Percentiles rank a stretch among this genome's conserved stretches.
Conservation (phyloP, 495 filamentous ascomycete species). For the Elaphomyces granulatus region DNA sequence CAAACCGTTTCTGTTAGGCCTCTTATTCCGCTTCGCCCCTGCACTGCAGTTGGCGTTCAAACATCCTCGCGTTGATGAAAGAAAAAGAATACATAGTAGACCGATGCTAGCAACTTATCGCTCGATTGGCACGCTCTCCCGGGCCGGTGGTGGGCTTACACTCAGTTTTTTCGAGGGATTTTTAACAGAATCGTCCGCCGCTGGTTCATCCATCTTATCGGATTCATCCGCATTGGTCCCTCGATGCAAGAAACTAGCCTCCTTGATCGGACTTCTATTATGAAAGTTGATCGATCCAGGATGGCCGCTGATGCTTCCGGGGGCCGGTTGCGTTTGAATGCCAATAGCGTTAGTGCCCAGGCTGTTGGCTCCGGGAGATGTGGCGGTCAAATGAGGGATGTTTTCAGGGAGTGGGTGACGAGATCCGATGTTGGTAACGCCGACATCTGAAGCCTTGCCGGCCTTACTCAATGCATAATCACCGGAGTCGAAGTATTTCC, state of each 20-base stretch:
- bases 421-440: conserved; percentile 82
- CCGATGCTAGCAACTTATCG: conserved; percentile 16
- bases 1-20: neutral
- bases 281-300: conserved; percentile 36
- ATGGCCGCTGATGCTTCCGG: conserved; percentile 32
- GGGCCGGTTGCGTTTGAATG: conserved; percentile 20
- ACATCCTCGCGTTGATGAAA: neutral
- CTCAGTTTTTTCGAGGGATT: conserved; percentile 22
- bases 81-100: neutral
- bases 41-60: neutral
- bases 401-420: conserved; percentile 90
- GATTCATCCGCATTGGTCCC: conserved; percentile 59
- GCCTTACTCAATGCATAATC: conserved; percentile 98
- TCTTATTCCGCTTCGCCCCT: neutral
- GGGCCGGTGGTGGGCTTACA: conserved; percentile 32
- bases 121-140: conserved; percentile 52
- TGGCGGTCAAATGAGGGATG: conserved; percentile 81
- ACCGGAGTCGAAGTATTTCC: conserved; percentile 98
- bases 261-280: conserved; percentile 71
- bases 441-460: conserved; percentile 88
- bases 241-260: conserved; percentile 67
- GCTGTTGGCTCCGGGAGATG: conserved; percentile 44
- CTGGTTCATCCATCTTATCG: neutral
- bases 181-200: conserved; percentile 19
- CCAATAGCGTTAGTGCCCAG: conserved; percentile 16